phyloP scores from a whole-genome alignment of 2,329 filamentous ascomycete genomes.

The Mycocentrospora acerina region DNA sequence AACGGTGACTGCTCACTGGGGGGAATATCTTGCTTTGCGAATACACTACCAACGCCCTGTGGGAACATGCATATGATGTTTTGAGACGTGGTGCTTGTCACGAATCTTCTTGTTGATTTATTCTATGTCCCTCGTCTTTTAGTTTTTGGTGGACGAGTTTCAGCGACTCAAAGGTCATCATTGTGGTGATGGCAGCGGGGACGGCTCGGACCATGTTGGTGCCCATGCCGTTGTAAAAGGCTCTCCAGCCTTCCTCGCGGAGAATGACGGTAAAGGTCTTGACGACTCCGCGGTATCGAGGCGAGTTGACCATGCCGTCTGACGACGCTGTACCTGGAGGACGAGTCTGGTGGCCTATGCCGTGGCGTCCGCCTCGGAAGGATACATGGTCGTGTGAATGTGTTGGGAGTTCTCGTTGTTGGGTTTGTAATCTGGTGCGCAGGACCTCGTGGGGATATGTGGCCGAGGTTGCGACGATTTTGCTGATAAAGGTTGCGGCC shows the following conservation, averaged over 20 bases:
- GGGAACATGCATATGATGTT: constrained; percentile 5
- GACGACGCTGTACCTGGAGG: constrained; percentile 52
- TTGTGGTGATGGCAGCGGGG: constrained; percentile 92
- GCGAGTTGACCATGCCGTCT: constrained; percentile 57
- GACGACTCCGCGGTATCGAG: constrained; percentile 73
- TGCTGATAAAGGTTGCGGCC: constrained; percentile 87
- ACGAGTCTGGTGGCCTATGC: constrained; percentile 45
- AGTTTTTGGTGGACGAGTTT: constrained; percentile 53
- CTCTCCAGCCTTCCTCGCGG: constrained; percentile 88
- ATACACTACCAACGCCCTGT: constrained; percentile 19
- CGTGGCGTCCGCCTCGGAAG: constrained; percentile 43
- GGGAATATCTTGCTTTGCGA: constrained; percentile 18
- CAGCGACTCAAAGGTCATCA: constrained; percentile 91
- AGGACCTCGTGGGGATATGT: constrained; percentile 98
- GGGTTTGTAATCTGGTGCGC: constrained; percentile 88
- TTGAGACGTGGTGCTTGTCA: constrained; percentile 2
- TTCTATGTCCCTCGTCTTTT: constrained; percentile 53
- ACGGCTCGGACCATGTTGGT: constrained; percentile 97
- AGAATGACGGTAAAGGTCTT: constrained; percentile 84
- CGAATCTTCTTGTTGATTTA: constrained; percentile 19
- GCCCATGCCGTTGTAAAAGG: constrained; percentile 95
- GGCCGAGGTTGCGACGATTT: constrained; percentile 88
- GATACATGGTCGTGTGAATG: constrained; percentile 53
- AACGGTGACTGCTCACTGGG: constrained; percentile 20
- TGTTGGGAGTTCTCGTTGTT: constrained; percentile 67